Conservation (phyloP, 441 rosid species). For the Gossypium armourianum region DNA sequence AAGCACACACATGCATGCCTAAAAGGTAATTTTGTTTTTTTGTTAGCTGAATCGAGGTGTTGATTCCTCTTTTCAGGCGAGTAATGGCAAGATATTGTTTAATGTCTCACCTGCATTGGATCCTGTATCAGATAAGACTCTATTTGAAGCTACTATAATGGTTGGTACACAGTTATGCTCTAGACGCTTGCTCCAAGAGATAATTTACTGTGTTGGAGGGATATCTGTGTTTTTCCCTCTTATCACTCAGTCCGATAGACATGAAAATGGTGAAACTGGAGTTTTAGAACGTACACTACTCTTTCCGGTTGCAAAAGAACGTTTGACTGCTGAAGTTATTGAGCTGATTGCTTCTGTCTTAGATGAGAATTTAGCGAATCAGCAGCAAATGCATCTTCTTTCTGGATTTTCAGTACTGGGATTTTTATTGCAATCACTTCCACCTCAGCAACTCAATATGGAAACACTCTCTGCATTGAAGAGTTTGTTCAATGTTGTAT, state of each 20-base stretch:
- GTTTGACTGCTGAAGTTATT: conserved; percentile 83
- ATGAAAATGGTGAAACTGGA: conserved; percentile 51
- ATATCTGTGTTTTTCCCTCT: conserved; percentile 94
- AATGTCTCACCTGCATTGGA: conserved; percentile 72
- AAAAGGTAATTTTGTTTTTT: background rate
- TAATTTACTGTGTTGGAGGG: conserved; percentile 95
- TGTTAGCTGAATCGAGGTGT: conserved; percentile 9
- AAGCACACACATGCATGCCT: background rate
- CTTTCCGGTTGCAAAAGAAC: conserved; percentile 62
- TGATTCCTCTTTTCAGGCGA: conserved; percentile 60
- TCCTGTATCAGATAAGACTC: conserved; percentile 49
- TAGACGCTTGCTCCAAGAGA: conserved; percentile 85
- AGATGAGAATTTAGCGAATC: conserved; percentile 88
- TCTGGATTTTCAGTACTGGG: conserved; percentile 89
- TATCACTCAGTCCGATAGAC: conserved; percentile 73
- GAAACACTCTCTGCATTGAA: conserved; percentile 90
- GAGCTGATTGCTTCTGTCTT: conserved; percentile 91
- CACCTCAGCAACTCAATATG: conserved; percentile 79
- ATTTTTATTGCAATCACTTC: conserved; percentile 82
- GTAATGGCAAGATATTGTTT: conserved; percentile 72
- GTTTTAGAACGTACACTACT: conserved; percentile 41
- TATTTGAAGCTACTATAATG: conserved; percentile 73
- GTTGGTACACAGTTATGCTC: conserved; percentile 86
- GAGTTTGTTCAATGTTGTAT: conserved; percentile 63
- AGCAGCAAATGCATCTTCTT: conserved; percentile 93